These are phyloP conservation scores for Pulicaria dysenterica DNA, from an alignment of 129 eudicot species.

Conservation along the genomic window DNA sequence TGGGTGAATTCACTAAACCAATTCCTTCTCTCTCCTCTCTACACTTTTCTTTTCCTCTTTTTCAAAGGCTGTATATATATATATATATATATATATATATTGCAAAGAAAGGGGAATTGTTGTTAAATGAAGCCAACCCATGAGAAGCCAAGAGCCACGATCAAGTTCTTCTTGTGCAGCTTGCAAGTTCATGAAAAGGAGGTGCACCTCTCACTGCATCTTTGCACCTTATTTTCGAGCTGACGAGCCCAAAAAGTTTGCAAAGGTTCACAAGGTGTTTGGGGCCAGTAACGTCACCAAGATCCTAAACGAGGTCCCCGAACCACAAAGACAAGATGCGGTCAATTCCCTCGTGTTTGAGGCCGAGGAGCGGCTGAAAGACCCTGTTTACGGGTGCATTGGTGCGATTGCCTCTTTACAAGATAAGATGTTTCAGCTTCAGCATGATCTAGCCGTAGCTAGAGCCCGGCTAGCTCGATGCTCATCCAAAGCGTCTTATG, in stretches of 20 bases:
- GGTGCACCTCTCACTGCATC: conserved; percentile 68
- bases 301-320: conserved; percentile 81
- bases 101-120: conserved; percentile 4
- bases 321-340: conserved; percentile 73
- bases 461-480: conserved; percentile 63
- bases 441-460: conserved; percentile 80
- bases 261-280: conserved; percentile 90
- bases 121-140: conserved; percentile 38
- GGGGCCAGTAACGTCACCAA: conserved; percentile 94
- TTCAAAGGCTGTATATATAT: conserved; percentile 18
- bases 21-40: neutral
- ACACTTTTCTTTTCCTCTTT: neutral
- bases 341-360: conserved; percentile 82
- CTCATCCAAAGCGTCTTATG: conserved; percentile 36
- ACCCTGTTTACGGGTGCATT: conserved; percentile 97
- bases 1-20: conserved; percentile 20
- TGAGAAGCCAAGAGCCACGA: conserved; percentile 77
- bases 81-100: conserved; percentile 31
- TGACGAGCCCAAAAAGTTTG: conserved; percentile 78
- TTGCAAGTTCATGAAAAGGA: conserved; percentile 86
- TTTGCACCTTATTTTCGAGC: conserved; percentile 86
- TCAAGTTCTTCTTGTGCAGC: conserved; percentile 95
- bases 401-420: conserved; percentile 87
- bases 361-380: conserved; percentile 84
- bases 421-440: conserved; percentile 70